These are phyloP conservation scores for Magnusiomyces tetraspermus DNA, from an alignment of 1,139 yeast genomes.

Conservation along the genomic window DNA sequence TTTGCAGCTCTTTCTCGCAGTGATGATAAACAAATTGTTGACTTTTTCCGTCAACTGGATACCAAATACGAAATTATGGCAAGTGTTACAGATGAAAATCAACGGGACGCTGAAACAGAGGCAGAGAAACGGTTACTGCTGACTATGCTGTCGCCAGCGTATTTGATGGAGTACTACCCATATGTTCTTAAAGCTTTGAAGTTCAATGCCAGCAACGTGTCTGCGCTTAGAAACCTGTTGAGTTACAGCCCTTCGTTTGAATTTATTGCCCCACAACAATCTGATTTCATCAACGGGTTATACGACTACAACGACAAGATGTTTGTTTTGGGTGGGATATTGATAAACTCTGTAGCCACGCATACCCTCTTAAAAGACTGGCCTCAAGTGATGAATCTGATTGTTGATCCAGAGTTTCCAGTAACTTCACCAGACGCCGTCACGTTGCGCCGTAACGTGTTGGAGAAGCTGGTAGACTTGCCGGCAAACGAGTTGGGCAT, in stretches of 20 bases:
- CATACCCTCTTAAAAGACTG: slow-evolving; percentile 19
- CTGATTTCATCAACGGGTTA: slow-evolving; percentile 13
- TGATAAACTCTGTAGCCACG: slow-evolving; percentile 20
- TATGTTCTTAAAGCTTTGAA: slow-evolving; percentile 14
- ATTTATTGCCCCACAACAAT: slow-evolving; percentile 13
- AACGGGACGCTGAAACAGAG: background rate
- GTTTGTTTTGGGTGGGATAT: slow-evolving; percentile 17
- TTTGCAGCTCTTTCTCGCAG: slow-evolving; percentile 20
- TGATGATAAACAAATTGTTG: slow-evolving; percentile 11
- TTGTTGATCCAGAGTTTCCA: slow-evolving; percentile 17
- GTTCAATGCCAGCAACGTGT: slow-evolving; percentile 15
- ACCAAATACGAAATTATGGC: slow-evolving; percentile 14
- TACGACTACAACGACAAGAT: slow-evolving; percentile 21
- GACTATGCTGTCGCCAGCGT: slow-evolving; percentile 18
- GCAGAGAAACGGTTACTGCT: slow-evolving; percentile 8
- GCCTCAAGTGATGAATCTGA: slow-evolving; percentile 24
- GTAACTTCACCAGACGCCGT: slow-evolving; percentile 19
- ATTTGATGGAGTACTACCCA: slow-evolving; percentile 15
- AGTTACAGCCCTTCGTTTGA: slow-evolving; percentile 15
- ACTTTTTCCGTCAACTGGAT: slow-evolving; percentile 19
- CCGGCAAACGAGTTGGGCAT: slow-evolving; percentile 17
- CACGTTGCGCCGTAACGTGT: slow-evolving; percentile 19
- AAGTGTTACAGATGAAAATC: slow-evolving; percentile 3
- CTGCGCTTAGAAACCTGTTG: slow-evolving; percentile 17
- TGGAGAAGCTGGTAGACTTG: slow-evolving; percentile 18